Evolutionary conservation across 306 rosid species (phyloP).

Genomic region (Prosopis cineraria): DNA sequence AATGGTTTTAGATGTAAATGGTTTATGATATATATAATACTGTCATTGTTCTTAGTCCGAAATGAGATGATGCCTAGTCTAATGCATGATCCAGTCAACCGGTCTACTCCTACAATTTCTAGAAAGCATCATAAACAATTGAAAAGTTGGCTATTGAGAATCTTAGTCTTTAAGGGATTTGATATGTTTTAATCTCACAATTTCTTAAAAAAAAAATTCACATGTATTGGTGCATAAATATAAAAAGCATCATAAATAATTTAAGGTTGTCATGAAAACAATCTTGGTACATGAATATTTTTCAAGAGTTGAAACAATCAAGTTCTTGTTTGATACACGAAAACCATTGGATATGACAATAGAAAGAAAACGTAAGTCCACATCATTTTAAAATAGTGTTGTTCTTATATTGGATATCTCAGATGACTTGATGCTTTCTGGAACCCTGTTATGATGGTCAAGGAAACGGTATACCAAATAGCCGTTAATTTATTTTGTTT

Average conservation of each 20-base stretch:
- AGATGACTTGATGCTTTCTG: no score
- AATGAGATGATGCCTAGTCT: constrained; percentile 43
- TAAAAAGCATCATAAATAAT: not conserved
- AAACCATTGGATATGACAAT: no score
- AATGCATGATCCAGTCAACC: constrained; percentile 49
- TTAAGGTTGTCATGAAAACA: no score
- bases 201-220: not conserved
- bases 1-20: constrained; percentile 50
- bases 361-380: no score
- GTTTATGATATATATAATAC: constrained; percentile 27
- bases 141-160: not conserved
- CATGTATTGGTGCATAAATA: not conserved
- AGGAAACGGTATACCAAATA: no score
- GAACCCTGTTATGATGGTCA: no score
- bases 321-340: no score
- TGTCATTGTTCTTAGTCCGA: constrained; percentile 13
- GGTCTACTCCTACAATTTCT: constrained; percentile 37
- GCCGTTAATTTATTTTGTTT: not conserved
- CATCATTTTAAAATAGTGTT: not conserved
- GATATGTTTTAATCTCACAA: not conserved
- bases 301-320: no score
- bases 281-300: no score
- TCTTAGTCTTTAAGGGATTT: not conserved
- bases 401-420: no score
- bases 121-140: constrained; percentile 10